A percentile compares a stretch with the other conserved stretches of the same genome.
phyloP scores from a whole-genome alignment of 164 flowering plant genomes.

The Sedum album region DNA sequence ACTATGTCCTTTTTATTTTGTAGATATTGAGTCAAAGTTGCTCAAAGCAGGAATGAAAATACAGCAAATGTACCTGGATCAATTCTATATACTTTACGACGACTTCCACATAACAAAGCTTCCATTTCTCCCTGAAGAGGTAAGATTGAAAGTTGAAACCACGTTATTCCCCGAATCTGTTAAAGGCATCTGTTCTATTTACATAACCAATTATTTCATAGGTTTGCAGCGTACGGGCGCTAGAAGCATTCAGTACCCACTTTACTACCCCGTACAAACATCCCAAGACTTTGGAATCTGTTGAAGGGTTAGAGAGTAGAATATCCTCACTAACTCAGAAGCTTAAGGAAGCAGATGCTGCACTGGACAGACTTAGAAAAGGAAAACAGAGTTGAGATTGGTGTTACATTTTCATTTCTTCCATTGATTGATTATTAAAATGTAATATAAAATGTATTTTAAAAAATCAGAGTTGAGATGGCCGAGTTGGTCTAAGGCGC shows the following conservation, averaged over 20 bases:
- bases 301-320: constrained; percentile 61
- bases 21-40: constrained; percentile 79
- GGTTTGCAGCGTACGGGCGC: constrained; percentile 88
- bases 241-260: constrained; percentile 51
- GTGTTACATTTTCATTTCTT: too few relatives aligned
- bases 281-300: constrained; percentile 23
- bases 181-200: neutral
- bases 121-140: constrained; percentile 94
- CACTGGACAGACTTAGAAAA: constrained; percentile 64
- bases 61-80: constrained; percentile 94
- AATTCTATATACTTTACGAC: constrained; percentile 87
- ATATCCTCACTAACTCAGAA: constrained; percentile 39
- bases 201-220: constrained; percentile 11
- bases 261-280: constrained; percentile 61
- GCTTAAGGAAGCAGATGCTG: constrained; percentile 61
- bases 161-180: neutral
- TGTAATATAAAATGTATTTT: too few relatives aligned
- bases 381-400: constrained; percentile 73
- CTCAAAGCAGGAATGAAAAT: constrained; percentile 91
- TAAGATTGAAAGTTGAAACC: constrained; percentile 17
- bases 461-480: constrained; percentile 38
- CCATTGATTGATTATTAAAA: too few relatives aligned
- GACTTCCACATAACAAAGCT: constrained; percentile 86
- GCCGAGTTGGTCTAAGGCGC: constrained; percentile 99
- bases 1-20: neutral